Evolutionary conservation across 2,329 filamentous ascomycete genomes (phyloP).

Genomic region (Claviceps lovelessii): DNA sequence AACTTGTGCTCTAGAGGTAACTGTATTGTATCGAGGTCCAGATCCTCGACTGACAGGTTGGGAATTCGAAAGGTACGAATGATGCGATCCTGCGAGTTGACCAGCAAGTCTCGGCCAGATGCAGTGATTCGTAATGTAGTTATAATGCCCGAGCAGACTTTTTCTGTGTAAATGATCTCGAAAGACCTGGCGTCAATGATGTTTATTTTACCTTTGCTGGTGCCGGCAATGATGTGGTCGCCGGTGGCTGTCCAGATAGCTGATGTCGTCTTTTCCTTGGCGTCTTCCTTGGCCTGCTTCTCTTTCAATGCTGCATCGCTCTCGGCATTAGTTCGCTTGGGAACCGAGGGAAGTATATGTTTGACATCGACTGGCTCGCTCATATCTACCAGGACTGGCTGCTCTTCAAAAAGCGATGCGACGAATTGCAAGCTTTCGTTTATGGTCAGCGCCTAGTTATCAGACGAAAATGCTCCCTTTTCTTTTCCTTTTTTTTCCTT

Average conservation of each 20-base stretch:
- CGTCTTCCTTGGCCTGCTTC: slow-evolving; percentile 81
- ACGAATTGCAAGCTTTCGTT: slow-evolving; percentile 62
- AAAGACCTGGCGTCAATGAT: slow-evolving; percentile 74
- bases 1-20: slow-evolving; percentile 95
- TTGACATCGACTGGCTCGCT: slow-evolving; percentile 56
- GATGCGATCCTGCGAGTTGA: slow-evolving; percentile 89
- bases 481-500: background rate
- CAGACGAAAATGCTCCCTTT: background rate
- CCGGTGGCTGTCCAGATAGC: slow-evolving; percentile 77
- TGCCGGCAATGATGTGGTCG: slow-evolving; percentile 80
- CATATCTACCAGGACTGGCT: slow-evolving; percentile 77
- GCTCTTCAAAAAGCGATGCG: slow-evolving; percentile 84
- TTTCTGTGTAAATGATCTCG: slow-evolving; percentile 77
- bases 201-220: slow-evolving; percentile 91
- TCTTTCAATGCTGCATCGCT: slow-evolving; percentile 57
- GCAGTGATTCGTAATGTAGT: slow-evolving; percentile 69
- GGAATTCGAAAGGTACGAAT: slow-evolving; percentile 87
- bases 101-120: slow-evolving; percentile 74
- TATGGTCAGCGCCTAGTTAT: slow-evolving; percentile 9
- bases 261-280: slow-evolving; percentile 87
- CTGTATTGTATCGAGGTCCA: slow-evolving; percentile 75
- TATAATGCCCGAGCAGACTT: slow-evolving; percentile 75
- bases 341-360: slow-evolving; percentile 65
- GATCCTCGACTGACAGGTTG: slow-evolving; percentile 51
- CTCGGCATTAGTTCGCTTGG: slow-evolving; percentile 57